Evolutionary conservation across 2,329 filamentous ascomycete genomes (phyloP).

Genomic region (Davidsoniella virescens): DNA sequence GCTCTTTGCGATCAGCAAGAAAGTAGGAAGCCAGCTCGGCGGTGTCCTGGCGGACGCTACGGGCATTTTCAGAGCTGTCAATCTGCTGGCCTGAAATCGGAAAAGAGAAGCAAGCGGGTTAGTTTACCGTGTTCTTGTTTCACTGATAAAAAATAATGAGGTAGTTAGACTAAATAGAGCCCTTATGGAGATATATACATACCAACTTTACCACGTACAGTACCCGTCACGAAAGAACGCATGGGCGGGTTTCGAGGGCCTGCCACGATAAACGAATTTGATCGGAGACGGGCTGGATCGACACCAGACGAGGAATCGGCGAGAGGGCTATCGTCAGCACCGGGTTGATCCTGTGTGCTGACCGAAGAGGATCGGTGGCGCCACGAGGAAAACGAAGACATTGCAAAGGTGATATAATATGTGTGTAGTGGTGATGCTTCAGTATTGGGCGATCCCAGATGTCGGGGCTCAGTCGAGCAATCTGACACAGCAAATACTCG

Average conservation of each 20-base stretch:
- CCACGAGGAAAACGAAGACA: conserved; percentile 29
- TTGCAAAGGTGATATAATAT: not conserved
- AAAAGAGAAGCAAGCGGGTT: not conserved
- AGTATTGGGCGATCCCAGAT: not conserved
- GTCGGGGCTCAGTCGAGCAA: not conserved
- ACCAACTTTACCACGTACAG: conserved; percentile 44
- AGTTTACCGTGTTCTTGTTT: not conserved
- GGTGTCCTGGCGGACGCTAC: conserved; percentile 70
- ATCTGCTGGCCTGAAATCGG: conserved; percentile 22
- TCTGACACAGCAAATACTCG: not conserved
- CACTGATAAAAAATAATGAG: not conserved
- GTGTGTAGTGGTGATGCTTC: not conserved
- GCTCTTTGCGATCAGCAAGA: conserved; percentile 44
- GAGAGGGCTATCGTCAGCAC: conserved; percentile 16
- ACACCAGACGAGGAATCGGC: not conserved
- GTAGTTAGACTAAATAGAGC: not conserved
- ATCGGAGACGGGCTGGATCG: conserved; percentile 14
- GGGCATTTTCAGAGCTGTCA: conserved; percentile 59
- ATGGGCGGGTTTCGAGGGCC: conserved; percentile 32
- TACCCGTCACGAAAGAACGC: conserved; percentile 54
- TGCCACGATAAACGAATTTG: conserved; percentile 23
- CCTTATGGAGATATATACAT: conserved; percentile 15
- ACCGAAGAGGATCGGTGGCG: conserved; percentile 21
- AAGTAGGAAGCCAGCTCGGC: conserved; percentile 74
- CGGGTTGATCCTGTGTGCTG: conserved; percentile 13